These are phyloP conservation scores for Micractinium conductrix DNA, from an alignment of 139 green algal genomes.

Conservation along the genomic window DNA sequence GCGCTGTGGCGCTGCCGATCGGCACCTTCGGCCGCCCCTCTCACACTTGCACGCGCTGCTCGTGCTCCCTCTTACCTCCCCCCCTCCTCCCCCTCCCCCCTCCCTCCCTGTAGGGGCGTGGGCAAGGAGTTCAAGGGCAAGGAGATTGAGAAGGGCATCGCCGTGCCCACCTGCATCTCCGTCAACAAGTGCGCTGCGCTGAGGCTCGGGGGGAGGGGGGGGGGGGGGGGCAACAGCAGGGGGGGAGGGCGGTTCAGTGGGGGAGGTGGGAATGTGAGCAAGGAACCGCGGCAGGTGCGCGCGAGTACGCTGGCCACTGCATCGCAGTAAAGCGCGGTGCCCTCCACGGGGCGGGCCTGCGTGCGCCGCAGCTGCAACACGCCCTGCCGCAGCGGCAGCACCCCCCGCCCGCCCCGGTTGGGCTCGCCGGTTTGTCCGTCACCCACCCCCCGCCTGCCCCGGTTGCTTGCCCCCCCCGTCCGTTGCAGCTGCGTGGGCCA, in stretches of 20 bases:
- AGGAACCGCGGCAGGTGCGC: too few species aligned
- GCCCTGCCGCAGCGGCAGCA: too few species aligned
- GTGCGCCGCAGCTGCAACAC: too few species aligned
- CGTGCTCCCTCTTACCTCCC: not conserved
- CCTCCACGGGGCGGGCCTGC: too few species aligned
- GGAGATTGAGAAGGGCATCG: constrained; percentile 97
- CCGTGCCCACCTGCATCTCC: constrained; percentile 96
- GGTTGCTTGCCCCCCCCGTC: too few species aligned
- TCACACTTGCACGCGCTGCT: not conserved
- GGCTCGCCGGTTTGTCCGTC: too few species aligned
- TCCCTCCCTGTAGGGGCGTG: constrained; percentile 64
- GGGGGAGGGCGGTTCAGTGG: not conserved
- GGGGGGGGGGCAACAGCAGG: not conserved
- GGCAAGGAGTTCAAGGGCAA: constrained; percentile 95
- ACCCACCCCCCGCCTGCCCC: not conserved
- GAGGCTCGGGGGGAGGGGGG: not conserved
- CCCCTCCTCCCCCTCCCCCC: not conserved
- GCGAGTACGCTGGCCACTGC: too few species aligned
- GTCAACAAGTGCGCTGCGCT: constrained; percentile 82
- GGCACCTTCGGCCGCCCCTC: too few species aligned
- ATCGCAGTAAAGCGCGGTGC: too few species aligned
- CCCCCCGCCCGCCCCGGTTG: too few species aligned
- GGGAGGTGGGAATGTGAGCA: too few species aligned
- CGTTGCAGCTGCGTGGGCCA: constrained; percentile 88
- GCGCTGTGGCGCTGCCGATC: too few species aligned